phyloP scores from a whole-genome alignment of 1,284 basidiomycete genomes.

The Termitomyces sp. region DNA sequence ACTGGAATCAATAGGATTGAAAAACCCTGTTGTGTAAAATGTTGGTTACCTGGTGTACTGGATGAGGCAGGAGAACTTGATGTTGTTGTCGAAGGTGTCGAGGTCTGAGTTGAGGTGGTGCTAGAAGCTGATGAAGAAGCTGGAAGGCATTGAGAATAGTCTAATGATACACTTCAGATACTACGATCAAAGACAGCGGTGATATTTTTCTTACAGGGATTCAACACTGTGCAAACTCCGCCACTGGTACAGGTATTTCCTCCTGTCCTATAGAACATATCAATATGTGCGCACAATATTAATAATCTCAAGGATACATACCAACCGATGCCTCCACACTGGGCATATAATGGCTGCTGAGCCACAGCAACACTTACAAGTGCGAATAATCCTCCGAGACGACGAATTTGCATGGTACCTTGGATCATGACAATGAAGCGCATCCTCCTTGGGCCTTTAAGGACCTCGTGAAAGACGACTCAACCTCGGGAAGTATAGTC shows the following conservation, averaged over 20 bases:
- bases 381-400: slow-evolving; percentile 19
- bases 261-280: slow-evolving; percentile 32
- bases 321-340: slow-evolving; percentile 51
- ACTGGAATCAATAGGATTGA: not conserved
- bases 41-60: slow-evolving; percentile 19
- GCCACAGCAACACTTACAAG: slow-evolving; percentile 21
- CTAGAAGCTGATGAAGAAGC: slow-evolving; percentile 19
- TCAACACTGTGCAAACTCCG: slow-evolving; percentile 35
- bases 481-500: slow-evolving; percentile 10
- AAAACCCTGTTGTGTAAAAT: no score
- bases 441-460: slow-evolving; percentile 12
- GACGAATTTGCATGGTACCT: slow-evolving; percentile 14
- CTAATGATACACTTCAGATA: slow-evolving; percentile 21
- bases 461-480: slow-evolving; percentile 3
- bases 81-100: slow-evolving; percentile 11
- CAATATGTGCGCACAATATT: not conserved
- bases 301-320: slow-evolving; percentile 18
- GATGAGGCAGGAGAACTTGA: slow-evolving; percentile 20
- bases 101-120: slow-evolving; percentile 19
- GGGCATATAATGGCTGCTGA: slow-evolving; percentile 35
- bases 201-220: slow-evolving; percentile 32
- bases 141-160: slow-evolving; percentile 46
- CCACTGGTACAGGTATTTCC: slow-evolving; percentile 41
- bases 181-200: not conserved
- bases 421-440: not conserved